Conservation (phyloP, 2,329 filamentous ascomycete species). For the Stachybotrys echinatus region DNA sequence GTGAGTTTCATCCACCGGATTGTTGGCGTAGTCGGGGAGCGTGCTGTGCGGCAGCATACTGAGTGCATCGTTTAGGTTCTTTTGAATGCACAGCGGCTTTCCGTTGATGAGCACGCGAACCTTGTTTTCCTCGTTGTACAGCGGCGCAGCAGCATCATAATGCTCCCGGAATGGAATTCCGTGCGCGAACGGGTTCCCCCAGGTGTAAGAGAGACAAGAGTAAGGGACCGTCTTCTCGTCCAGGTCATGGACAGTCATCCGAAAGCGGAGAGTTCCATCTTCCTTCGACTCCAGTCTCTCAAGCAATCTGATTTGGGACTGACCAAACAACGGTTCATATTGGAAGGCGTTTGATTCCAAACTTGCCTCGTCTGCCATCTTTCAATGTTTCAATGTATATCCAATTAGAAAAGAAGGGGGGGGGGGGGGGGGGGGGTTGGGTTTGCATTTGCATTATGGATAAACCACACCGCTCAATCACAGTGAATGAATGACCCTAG, state of each 20-base stretch:
- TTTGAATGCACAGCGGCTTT: conserved; percentile 11
- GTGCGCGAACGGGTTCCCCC: conserved; percentile 17
- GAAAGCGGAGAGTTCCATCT: conserved; percentile 11
- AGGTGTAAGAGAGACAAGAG: conserved; percentile 18
- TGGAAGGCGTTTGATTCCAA: neutral
- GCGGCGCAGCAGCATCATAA: conserved; percentile 7
- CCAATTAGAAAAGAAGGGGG: neutral
- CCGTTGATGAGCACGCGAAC: conserved; percentile 11
- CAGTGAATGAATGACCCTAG: too few relatives aligned
- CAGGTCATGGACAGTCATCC: conserved; percentile 9
- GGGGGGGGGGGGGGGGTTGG: too few relatives aligned
- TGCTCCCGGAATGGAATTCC: conserved; percentile 10
- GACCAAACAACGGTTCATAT: neutral
- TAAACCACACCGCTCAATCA: too few relatives aligned
- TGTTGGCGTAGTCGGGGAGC: conserved; percentile 7
- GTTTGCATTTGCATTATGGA: neutral
- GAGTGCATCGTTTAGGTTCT: conserved; percentile 15
- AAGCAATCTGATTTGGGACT: neutral
- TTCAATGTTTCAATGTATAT: neutral
- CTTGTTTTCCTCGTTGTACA: conserved; percentile 9
- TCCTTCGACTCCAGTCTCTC: neutral
- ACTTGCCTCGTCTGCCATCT: neutral
- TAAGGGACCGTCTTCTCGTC: conserved; percentile 8
- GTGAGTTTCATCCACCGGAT: conserved; percentile 1
- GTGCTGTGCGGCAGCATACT: conserved; percentile 6